These are phyloP conservation scores for Atkinsonella texensis DNA, from an alignment of 2,329 filamentous ascomycete genomes.

Conservation along the genomic window DNA sequence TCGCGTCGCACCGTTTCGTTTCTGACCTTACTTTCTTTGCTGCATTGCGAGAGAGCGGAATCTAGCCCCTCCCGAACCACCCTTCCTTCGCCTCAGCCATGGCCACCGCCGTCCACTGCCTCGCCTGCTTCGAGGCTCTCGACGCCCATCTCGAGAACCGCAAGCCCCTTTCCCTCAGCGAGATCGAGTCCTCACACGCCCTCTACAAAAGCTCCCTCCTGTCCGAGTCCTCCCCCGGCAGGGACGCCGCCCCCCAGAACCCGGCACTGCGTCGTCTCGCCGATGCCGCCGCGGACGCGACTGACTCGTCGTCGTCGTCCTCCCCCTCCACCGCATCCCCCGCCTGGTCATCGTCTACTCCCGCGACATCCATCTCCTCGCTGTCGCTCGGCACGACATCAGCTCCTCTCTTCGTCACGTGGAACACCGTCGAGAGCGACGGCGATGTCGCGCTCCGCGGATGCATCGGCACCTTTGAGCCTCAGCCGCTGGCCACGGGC, in stretches of 20 bases:
- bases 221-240: slow-evolving; percentile 7
- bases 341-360: slow-evolving; percentile 31
- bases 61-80: no score
- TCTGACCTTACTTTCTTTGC: neutral
- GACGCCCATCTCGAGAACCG: slow-evolving; percentile 62
- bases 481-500: slow-evolving; percentile 59
- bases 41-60: no score
- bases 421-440: slow-evolving; percentile 55
- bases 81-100: slow-evolving; percentile 32
- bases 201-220: slow-evolving; percentile 20
- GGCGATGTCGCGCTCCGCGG: slow-evolving; percentile 56
- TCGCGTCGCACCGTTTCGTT: neutral
- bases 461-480: slow-evolving; percentile 91
- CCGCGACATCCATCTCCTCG: slow-evolving; percentile 32
- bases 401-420: slow-evolving; percentile 84
- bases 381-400: slow-evolving; percentile 26
- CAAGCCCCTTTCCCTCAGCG: slow-evolving; percentile 51
- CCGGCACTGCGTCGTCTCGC: slow-evolving; percentile 32
- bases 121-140: slow-evolving; percentile 86
- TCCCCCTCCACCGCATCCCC: slow-evolving; percentile 26
- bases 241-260: slow-evolving; percentile 19
- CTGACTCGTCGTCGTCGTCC: slow-evolving; percentile 20
- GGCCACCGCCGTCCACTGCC: slow-evolving; percentile 77
- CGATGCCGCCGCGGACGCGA: slow-evolving; percentile 16
- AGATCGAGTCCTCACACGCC: slow-evolving; percentile 56